Base-by-base conservation (phyloP, 768 basidiomycete genomes). In the Hypholoma fasciculare region DNA sequence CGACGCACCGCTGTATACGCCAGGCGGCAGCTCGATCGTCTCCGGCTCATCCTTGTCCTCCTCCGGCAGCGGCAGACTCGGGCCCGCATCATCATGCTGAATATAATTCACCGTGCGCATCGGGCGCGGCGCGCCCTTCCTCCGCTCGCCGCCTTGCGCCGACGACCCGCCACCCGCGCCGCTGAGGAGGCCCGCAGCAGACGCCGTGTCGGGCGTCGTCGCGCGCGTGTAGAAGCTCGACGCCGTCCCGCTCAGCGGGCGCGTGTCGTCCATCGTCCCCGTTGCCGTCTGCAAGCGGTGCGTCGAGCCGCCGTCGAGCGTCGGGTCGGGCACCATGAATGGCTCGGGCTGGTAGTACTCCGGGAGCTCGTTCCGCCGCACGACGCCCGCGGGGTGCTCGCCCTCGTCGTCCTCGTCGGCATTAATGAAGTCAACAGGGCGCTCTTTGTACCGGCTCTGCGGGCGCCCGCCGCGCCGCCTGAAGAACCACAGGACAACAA, bases 21-120 rank as follows among this genome's bases (percentile, higher is more conserved):
- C n/a, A 1, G 91, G 91, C 13, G 91, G 91, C 49, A 94, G 78
- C 71, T 94, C 92, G 47, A 94, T 83, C 43, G 90, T 92, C 71
- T 90, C 91, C 14, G 82, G 68, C 61, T 84, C 82, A 16, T 75
- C 78, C 7, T 72, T 74, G 1, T 71, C 73, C 14, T 67, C 71
- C 44, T 68, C 68, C 12, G 48, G 55, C 50, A 65, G 42, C 3
- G 67, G 58, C 37, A 69, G 71, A 56, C 79, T 80, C 5, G 85
- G 80, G 1, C 92, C 91, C 0, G 89, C 92, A 67, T 94, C 92
- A 61, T 92, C 90, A 64, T 94, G 92, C 71, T 93, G 92, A 46
- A 93, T 81, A 65, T 92, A 83, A 66, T 93, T 92, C 36, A 94
- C 84, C 0, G 89, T 80, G 47, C 90, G 76, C 74, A 91, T 74